Evolutionary conservation across 2,329 filamentous ascomycete genomes (phyloP).

Genomic region (Colletotrichum costaricense): DNA sequence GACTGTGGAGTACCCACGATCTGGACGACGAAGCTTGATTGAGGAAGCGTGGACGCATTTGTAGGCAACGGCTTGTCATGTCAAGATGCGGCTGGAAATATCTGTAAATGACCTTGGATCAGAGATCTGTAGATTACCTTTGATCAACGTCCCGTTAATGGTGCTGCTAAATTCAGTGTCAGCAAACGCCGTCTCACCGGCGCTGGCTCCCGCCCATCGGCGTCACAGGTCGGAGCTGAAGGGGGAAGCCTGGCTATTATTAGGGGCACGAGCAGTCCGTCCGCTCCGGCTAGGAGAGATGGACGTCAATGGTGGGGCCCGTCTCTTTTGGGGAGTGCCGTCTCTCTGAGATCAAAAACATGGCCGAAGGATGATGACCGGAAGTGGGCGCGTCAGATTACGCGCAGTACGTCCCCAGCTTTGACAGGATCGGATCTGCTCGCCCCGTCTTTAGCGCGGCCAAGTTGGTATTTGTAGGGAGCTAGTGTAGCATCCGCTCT

Average conservation of each 20-base stretch:
- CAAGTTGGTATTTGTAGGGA: slow-evolving; percentile 13
- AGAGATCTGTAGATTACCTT: not conserved
- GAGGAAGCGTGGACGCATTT: slow-evolving; percentile 14
- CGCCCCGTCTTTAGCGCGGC: slow-evolving; percentile 23
- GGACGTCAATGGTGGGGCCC: not conserved
- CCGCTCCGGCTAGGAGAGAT: not conserved
- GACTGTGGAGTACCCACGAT: not conserved
- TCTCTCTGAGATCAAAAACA: not conserved
- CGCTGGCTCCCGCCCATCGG: not conserved
- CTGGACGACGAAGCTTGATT: not conserved
- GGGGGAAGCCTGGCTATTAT: not conserved
- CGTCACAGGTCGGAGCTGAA: not conserved
- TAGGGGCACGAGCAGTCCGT: not conserved
- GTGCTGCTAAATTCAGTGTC: not conserved
- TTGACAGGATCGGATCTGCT: slow-evolving; percentile 34
- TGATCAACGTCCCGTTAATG: not conserved
- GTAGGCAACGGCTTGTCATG: not conserved
- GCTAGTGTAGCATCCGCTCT: slow-evolving; percentile 31
- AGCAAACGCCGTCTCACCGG: not conserved
- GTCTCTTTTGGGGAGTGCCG: slow-evolving; percentile 8
- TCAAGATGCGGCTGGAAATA: not conserved
- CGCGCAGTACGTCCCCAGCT: slow-evolving; percentile 23
- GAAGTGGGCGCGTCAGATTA: slow-evolving; percentile 25
- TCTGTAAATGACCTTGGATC: not conserved
- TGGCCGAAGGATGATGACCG: slow-evolving; percentile 22